Percentiles rank a stretch among this genome's conserved stretches.
Conservation (phyloP, 1,284 basidiomycete genomes). For the Baeospora myosura region DNA sequence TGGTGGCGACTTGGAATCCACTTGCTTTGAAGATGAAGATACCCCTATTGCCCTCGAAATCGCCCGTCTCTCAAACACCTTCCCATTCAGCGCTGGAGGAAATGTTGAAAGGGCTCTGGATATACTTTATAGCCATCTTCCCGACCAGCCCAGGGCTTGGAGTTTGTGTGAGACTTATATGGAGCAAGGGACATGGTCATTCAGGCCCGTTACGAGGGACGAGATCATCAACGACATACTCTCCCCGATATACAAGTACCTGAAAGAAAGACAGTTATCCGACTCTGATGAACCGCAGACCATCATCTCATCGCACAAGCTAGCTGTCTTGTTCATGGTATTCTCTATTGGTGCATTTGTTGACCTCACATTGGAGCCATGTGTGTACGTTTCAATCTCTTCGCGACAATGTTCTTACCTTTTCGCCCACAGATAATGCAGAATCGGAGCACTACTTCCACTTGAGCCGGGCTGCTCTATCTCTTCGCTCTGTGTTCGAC, state of each 20-base stretch:
- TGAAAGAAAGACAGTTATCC: constrained; percentile 33
- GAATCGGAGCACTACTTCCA: constrained; percentile 59
- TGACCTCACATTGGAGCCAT: constrained; percentile 53
- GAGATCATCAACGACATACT: constrained; percentile 61
- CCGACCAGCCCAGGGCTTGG: constrained; percentile 51
- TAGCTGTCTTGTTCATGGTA: constrained; percentile 51
- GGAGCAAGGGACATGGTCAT: constrained; percentile 56
- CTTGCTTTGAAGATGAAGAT: constrained; percentile 24
- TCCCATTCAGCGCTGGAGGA: constrained; percentile 38
- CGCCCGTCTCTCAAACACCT: constrained; percentile 32
- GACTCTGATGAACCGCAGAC: constrained; percentile 16
- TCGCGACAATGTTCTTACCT: neutral
- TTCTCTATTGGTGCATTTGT: constrained; percentile 56
- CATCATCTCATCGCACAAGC: constrained; percentile 41
- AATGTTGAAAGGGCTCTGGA: constrained; percentile 31
- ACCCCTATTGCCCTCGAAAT: constrained; percentile 29
- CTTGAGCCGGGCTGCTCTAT: constrained; percentile 47
- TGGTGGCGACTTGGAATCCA: neutral
- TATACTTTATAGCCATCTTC: constrained; percentile 38
- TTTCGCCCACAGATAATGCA: constrained; percentile 36
- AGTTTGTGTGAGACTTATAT: constrained; percentile 61
- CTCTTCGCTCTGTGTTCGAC: constrained; percentile 54
- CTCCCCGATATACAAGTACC: constrained; percentile 48
- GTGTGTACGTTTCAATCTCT: constrained; percentile 11
- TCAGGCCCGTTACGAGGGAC: constrained; percentile 53